Base-by-base conservation (phyloP, 805 yeast species). In the Starmerella sirachaensis region DNA sequence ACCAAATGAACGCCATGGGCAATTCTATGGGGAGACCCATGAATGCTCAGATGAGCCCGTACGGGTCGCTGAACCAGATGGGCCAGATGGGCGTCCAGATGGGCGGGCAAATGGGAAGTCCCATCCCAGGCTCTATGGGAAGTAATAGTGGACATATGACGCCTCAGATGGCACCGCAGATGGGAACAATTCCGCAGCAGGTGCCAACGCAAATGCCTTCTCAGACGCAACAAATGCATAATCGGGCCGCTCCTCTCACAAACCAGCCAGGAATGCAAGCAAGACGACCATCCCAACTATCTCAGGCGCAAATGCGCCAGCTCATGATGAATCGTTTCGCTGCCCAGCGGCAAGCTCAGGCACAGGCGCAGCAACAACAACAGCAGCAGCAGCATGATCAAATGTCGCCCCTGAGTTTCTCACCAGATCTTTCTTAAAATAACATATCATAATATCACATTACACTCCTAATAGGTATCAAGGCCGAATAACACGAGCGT, bases 231-330 rank as follows among this genome's bases (percentile, higher is more conserved):
- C 41, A 41, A 11, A 26, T 31, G 32, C 41, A 29, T 20, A 29
- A 10, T 17, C 18, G 36, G 8, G n/a, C n/a, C n/a, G n/a, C n/a
- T n/a, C n/a, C n/a, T n/a, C n/a, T n/a, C n/a, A n/a, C n/a, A n/a
- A n/a, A n/a, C n/a, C n/a, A n/a, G n/a, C n/a, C n/a, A n/a, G n/a
- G n/a, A n/a, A n/a, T n/a, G n/a, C n/a, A n/a, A n/a, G 23, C 16
- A 14, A 20, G 14, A 19, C 32, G 37, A 18, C 23, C 19, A 7
- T 19, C 37, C 17, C 44, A 31, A 21, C 32, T 21, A 13, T 32
- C 38, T 13, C 44, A 24, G 19, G 36, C 45, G 8, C 48, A 44
- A 22, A 38, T 42, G 31, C 39, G 39, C 6, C 47, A 42, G 17
- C 22, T 31, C 11, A 44, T 42, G 46, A 19, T 42, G 29, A 35